Conservation (phyloP, 176 grass and related monocot genomes). For the Triticum timopheevii region DNA sequence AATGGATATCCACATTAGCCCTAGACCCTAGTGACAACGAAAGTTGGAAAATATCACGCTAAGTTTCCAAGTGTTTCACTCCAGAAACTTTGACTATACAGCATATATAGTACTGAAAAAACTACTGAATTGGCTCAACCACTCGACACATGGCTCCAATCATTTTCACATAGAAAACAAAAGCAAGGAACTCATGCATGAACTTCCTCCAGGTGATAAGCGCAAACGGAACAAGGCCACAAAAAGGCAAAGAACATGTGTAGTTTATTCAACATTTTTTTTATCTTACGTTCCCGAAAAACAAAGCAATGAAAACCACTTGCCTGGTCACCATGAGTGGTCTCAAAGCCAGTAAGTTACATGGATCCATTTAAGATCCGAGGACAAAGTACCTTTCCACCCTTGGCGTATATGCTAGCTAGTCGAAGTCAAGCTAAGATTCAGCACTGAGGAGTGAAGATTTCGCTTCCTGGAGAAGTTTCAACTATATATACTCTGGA, state of each 20-base stretch:
- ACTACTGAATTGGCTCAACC: conserved; percentile 2
- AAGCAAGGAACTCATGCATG: background rate
- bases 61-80: conserved; percentile 40
- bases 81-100: conserved; percentile 44
- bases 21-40: background rate
- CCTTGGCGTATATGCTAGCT: conserved; percentile 22
- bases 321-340: background rate
- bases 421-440: background rate
- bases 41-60: conserved; percentile 25
- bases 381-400: conserved; percentile 1
- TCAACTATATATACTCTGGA: background rate
- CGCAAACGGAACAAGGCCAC: background rate
- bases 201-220: background rate
- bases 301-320: conserved; percentile 23
- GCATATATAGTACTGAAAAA: background rate
- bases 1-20: conserved; percentile 40
- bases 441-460: conserved; percentile 2
- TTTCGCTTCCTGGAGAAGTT: background rate
- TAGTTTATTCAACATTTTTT: background rate
- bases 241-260: background rate
- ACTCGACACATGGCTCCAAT: conserved; percentile 23
- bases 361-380: background rate
- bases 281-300: background rate
- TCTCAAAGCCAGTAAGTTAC: conserved; percentile 9
- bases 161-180: conserved; percentile 5